Evolutionary conservation across 495 filamentous ascomycete species (phyloP).

Genomic region (Trichoderma virens): DNA sequence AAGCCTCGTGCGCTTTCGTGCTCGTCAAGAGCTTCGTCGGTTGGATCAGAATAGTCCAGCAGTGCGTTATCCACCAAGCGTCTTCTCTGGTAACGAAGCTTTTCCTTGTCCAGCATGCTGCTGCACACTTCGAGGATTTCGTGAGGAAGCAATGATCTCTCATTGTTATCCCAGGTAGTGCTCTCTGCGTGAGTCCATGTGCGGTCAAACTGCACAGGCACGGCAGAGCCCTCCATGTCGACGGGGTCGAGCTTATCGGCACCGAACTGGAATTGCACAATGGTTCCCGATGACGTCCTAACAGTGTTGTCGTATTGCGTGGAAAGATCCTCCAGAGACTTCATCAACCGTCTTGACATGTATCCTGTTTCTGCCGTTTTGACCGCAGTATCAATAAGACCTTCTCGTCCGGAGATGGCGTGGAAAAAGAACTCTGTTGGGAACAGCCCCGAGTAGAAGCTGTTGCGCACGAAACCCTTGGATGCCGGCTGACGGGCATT

Average conservation of each 20-base stretch:
- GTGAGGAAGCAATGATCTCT: slow-evolving; percentile 59
- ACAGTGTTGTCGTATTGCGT: slow-evolving; percentile 91
- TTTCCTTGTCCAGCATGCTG: slow-evolving; percentile 55
- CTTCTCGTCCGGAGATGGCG: slow-evolving; percentile 96
- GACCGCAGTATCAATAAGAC: slow-evolving; percentile 98
- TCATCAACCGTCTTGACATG: slow-evolving; percentile 98
- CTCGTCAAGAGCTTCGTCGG: slow-evolving; percentile 67
- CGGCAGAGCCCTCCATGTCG: slow-evolving; percentile 93
- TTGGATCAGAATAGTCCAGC: slow-evolving; percentile 57
- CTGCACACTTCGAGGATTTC: slow-evolving; percentile 63
- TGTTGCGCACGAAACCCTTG: slow-evolving; percentile 95
- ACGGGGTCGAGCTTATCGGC: slow-evolving; percentile 92
- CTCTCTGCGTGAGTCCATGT: slow-evolving; percentile 82
- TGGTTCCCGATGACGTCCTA: slow-evolving; percentile 70
- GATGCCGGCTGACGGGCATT: slow-evolving; percentile 81
- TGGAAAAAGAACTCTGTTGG: slow-evolving; percentile 96
- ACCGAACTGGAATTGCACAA: slow-evolving; percentile 96
- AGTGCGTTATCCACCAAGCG: slow-evolving; percentile 37
- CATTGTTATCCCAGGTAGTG: slow-evolving; percentile 69
- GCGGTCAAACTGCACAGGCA: slow-evolving; percentile 86
- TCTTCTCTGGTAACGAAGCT: slow-evolving; percentile 55
- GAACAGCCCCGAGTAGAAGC: slow-evolving; percentile 88
- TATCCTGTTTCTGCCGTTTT: slow-evolving; percentile 99
- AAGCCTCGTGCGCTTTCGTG: slow-evolving; percentile 78
- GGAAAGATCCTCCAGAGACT: slow-evolving; percentile 90